Evolutionary conservation across 2,329 filamentous ascomycete genomes (phyloP).

Genomic region (Pseudogymnoascus verrucosus): DNA sequence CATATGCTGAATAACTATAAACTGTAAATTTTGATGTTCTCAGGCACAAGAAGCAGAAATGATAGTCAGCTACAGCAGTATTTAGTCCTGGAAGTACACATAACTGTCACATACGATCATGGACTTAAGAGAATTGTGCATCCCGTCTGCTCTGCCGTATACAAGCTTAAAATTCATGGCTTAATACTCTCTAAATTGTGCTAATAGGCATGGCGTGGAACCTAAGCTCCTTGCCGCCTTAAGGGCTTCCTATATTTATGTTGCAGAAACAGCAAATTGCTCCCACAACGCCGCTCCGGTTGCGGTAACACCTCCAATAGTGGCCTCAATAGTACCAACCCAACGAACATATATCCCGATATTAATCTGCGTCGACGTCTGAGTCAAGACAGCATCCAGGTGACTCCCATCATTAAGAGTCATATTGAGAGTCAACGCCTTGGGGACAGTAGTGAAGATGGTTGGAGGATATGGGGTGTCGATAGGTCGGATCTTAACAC

Average conservation of each 20-base stretch:
- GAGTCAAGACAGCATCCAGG: not conserved
- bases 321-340: conserved; percentile 5
- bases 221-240: no score
- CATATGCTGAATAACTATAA: not conserved
- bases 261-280: not conserved
- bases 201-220: no score
- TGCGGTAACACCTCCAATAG: not conserved
- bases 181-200: no score
- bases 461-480: conserved; percentile 1
- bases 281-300: conserved; percentile 1
- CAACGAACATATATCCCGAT: not conserved
- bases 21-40: not conserved
- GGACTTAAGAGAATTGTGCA: no score
- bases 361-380: not conserved
- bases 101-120: not conserved
- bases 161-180: no score
- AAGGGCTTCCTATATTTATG: not conserved
- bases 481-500: not conserved
- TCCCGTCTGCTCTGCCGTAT: no score
- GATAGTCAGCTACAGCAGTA: no score
- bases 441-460: not conserved
- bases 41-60: no score
- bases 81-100: not conserved
- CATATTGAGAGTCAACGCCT: not conserved
- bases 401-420: conserved; percentile 7